These are phyloP conservation scores for Limnanthes douglasii DNA, from an alignment of 345 rosid species.

Conservation along the genomic window DNA sequence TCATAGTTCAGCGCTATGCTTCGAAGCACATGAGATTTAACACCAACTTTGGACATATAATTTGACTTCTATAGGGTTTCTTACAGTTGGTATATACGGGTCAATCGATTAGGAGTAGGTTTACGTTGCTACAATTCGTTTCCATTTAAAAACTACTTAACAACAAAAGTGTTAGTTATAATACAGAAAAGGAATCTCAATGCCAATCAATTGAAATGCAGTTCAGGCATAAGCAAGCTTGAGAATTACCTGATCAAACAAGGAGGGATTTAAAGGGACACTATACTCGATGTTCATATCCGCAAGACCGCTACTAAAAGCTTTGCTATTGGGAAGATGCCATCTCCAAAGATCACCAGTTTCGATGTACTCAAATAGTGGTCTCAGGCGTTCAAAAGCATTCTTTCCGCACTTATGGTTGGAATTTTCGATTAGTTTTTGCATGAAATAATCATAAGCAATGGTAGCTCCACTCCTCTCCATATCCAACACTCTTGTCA, in stretches of 20 bases:
- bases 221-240: too few relatives aligned
- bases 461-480: conserved; percentile 65
- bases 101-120: too few relatives aligned
- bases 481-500: conserved; percentile 36
- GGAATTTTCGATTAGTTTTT: conserved; percentile 17
- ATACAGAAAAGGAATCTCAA: too few relatives aligned
- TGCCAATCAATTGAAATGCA: too few relatives aligned
- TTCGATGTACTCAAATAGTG: conserved; percentile 50
- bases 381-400: conserved; percentile 24
- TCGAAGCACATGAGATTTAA: too few relatives aligned
- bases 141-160: too few relatives aligned
- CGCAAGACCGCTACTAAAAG: conserved; percentile 55
- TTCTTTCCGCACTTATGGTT: conserved; percentile 4
- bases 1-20: too few relatives aligned
- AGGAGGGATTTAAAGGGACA: conserved; percentile 24
- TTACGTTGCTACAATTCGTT: too few relatives aligned
- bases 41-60: too few relatives aligned
- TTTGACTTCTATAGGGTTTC: too few relatives aligned
- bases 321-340: conserved; percentile 50
- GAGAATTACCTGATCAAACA: conserved; percentile 62
- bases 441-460: conserved; percentile 58
- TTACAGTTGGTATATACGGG: too few relatives aligned
- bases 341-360: conserved; percentile 72
- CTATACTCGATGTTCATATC: conserved; percentile 37
- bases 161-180: too few relatives aligned